Percentiles rank a stretch among this genome's conserved stretches.
Conservation (phyloP, 805 yeast genomes). For the Dipodascus geniculatus region DNA sequence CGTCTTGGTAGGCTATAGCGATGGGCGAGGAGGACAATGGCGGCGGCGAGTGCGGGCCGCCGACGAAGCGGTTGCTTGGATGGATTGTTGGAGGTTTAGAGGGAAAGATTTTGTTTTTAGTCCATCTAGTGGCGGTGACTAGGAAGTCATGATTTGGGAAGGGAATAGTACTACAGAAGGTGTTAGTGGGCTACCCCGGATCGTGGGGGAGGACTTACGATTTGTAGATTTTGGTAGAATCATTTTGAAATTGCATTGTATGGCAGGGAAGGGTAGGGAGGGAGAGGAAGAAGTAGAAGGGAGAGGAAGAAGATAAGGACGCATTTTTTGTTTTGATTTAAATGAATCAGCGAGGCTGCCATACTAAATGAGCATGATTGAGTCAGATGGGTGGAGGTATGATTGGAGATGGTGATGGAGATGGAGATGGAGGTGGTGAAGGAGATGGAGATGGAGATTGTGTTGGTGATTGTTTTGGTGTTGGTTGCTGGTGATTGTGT, state of each 20-base stretch:
- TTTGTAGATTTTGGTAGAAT: constrained; percentile 9
- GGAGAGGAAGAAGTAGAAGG: not conserved
- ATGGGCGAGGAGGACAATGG: constrained; percentile 5
- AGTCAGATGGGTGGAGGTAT: not conserved
- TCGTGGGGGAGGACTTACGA: constrained; percentile 2
- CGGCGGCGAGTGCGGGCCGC: not conserved
- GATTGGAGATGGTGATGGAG: too few relatives aligned
- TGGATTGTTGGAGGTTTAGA: not conserved
- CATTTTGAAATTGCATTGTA: constrained; percentile 4
- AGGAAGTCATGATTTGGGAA: constrained; percentile 11
- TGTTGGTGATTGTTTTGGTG: too few relatives aligned
- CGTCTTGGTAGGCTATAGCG: not conserved
- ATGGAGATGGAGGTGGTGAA: too few relatives aligned
- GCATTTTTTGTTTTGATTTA: not conserved
- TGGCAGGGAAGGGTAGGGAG: not conserved
- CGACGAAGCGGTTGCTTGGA: constrained; percentile 2
- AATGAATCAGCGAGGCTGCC: not conserved
- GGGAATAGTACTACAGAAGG: constrained; percentile 7
- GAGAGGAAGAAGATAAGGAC: not conserved
- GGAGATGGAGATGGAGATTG: too few relatives aligned
- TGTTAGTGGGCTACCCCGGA: not conserved
- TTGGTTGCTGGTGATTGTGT: too few relatives aligned
- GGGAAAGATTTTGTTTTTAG: constrained; percentile 12
- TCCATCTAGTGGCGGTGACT: constrained; percentile 15
- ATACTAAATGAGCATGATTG: not conserved